A percentile compares a stretch with the other conserved stretches of the same genome.
Evolutionary conservation across 2,329 filamentous ascomycete genomes (phyloP).

Genomic region (Stachybotrys chartarum): DNA sequence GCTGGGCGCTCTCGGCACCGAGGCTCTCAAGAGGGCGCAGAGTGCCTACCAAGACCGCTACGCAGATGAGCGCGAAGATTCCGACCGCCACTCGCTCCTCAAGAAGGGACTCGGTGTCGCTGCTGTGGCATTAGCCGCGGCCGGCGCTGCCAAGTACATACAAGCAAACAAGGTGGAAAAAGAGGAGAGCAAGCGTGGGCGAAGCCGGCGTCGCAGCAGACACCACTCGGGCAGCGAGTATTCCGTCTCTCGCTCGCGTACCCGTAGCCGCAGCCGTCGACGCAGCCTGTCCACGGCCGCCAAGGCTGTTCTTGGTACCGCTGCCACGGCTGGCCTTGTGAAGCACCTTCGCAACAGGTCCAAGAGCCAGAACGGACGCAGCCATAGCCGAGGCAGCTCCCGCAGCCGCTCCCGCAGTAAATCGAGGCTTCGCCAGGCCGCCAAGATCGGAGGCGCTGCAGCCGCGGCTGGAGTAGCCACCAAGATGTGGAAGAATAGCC

Average conservation of each 20-base stretch:
- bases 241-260: slow-evolving; percentile 34
- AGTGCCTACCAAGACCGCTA: slow-evolving; percentile 53
- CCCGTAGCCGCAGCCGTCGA: slow-evolving; percentile 33
- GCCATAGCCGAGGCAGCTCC: slow-evolving; percentile 10
- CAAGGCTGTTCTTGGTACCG: slow-evolving; percentile 51
- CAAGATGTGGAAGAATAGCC: slow-evolving; percentile 53
- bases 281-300: slow-evolving; percentile 42
- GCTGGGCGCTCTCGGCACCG: slow-evolving; percentile 55
- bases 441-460: slow-evolving; percentile 54
- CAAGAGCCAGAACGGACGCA: slow-evolving; percentile 21
- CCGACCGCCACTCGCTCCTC: slow-evolving; percentile 38
- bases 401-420: slow-evolving; percentile 34
- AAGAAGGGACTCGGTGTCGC: slow-evolving; percentile 57
- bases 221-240: slow-evolving; percentile 34
- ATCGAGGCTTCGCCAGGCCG: slow-evolving; percentile 43
- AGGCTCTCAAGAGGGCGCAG: slow-evolving; percentile 51
- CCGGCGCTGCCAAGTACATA: slow-evolving; percentile 59
- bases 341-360: slow-evolving; percentile 51
- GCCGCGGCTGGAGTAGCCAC: slow-evolving; percentile 53
- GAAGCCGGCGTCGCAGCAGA: slow-evolving; percentile 40
- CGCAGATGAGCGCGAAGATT: slow-evolving; percentile 30
- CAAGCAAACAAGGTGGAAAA: slow-evolving; percentile 53
- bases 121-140: slow-evolving; percentile 55
- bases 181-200: slow-evolving; percentile 50
- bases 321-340: slow-evolving; percentile 50